Conservation (phyloP, 176 grass and related monocot species). For the Panicum miliaceum region DNA sequence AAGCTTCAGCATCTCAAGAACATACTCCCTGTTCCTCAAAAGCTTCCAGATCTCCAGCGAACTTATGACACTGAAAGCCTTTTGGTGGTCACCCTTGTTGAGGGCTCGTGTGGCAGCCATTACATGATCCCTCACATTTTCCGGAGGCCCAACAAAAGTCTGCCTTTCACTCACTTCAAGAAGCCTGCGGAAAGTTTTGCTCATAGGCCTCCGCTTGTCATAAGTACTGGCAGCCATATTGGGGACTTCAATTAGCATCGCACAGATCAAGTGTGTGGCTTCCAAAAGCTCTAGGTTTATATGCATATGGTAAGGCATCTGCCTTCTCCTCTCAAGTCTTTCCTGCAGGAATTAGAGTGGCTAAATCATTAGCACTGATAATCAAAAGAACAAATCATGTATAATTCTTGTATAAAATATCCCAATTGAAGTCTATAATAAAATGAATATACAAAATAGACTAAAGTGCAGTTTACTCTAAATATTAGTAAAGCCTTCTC, state of each 20-base stretch:
- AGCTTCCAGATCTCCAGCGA: constrained; percentile 90
- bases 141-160: constrained; percentile 89
- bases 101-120: constrained; percentile 92
- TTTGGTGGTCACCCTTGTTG: constrained; percentile 75
- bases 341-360: constrained; percentile 56
- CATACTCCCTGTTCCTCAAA: constrained; percentile 75
- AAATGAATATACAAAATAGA: neutral
- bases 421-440: neutral
- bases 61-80: constrained; percentile 64
- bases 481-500: constrained; percentile 7
- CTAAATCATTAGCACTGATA: constrained; percentile 27
- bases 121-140: constrained; percentile 90
- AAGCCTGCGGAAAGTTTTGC: constrained; percentile 93
- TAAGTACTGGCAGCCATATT: constrained; percentile 80
- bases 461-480: neutral
- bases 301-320: constrained; percentile 99
- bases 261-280: constrained; percentile 88
- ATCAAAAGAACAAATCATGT: neutral
- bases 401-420: neutral
- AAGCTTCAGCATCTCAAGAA: constrained; percentile 83
- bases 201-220: constrained; percentile 72
- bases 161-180: constrained; percentile 92
- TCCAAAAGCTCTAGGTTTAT: constrained; percentile 98
- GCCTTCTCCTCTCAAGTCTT: constrained; percentile 87
- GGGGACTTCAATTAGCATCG: constrained; percentile 96